These are phyloP conservation scores for Ricinus communis DNA, from an alignment of 345 rosid genomes.

Conservation along the genomic window DNA sequence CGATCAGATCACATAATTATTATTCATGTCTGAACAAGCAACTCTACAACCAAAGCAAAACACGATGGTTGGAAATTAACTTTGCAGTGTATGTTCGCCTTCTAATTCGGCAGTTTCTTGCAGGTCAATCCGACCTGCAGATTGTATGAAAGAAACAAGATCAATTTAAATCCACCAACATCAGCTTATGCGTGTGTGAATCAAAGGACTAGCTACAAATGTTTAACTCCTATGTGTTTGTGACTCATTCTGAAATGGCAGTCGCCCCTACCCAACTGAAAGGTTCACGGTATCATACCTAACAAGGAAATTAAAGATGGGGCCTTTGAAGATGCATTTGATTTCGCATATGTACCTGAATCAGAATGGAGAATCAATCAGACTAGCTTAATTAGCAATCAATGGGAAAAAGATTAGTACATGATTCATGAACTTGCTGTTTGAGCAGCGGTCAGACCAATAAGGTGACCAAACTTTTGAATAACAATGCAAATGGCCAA, in stretches of 20 bases:
- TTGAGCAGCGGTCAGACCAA: no score
- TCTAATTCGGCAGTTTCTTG: slow-evolving; percentile 51
- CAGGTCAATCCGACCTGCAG: slow-evolving; percentile 69
- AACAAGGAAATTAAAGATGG: slow-evolving; percentile 83
- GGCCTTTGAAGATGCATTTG: slow-evolving; percentile 60
- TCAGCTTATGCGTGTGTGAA: neutral
- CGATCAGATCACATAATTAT: slow-evolving; percentile 8
- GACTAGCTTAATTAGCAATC: neutral
- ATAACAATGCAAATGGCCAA: neutral
- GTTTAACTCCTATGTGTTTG: neutral
- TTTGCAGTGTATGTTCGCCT: slow-evolving; percentile 50
- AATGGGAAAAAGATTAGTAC: no score
- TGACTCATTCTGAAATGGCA: neutral
- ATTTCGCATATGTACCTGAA: slow-evolving; percentile 57
- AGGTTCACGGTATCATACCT: slow-evolving; percentile 42
- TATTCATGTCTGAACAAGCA: slow-evolving; percentile 28
- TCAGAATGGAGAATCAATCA: slow-evolving; percentile 19
- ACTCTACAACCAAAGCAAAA: neutral
- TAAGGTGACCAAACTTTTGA: no score
- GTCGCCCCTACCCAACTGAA: no score
- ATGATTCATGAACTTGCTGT: no score
- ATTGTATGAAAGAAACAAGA: slow-evolving; percentile 10
- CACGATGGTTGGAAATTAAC: slow-evolving; percentile 25
- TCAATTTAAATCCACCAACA: neutral
- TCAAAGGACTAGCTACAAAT: neutral